Evolutionary conservation across 2,329 filamentous ascomycete species (phyloP).

Genomic region (Botrytis cinerea): DNA sequence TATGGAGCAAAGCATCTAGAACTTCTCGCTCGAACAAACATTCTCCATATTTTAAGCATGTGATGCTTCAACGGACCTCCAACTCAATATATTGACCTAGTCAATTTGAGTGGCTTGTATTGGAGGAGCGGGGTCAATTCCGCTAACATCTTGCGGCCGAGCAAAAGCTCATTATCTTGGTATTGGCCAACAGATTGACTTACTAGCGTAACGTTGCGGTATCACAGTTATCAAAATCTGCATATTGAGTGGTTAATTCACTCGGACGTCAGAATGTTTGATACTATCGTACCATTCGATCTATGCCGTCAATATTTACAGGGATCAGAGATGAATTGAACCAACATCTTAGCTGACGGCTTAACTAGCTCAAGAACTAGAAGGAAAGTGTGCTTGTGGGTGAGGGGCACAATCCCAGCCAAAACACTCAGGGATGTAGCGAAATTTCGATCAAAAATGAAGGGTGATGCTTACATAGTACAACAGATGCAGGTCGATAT

Average conservation of each 20-base stretch:
- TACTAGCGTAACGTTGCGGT: neutral
- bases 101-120: neutral
- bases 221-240: neutral
- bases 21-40: neutral
- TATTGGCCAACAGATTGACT: neutral
- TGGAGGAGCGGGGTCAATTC: constrained; percentile 8
- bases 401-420: neutral
- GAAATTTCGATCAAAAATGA: neutral
- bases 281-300: neutral
- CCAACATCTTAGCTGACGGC: neutral
- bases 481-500: constrained; percentile 18
- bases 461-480: constrained; percentile 10
- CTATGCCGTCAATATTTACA: neutral
- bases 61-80: neutral
- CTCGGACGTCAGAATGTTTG: neutral
- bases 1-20: neutral
- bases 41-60: constrained; percentile 1
- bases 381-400: neutral
- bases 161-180: neutral
- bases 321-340: neutral
- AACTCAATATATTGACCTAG: neutral
- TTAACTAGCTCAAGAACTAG: neutral
- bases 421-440: neutral
- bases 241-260: neutral
- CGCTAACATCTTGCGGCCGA: neutral